These are phyloP conservation scores for Fusarium xyrophilum DNA, from an alignment of 2,329 filamentous ascomycete genomes.

Conservation along the genomic window DNA sequence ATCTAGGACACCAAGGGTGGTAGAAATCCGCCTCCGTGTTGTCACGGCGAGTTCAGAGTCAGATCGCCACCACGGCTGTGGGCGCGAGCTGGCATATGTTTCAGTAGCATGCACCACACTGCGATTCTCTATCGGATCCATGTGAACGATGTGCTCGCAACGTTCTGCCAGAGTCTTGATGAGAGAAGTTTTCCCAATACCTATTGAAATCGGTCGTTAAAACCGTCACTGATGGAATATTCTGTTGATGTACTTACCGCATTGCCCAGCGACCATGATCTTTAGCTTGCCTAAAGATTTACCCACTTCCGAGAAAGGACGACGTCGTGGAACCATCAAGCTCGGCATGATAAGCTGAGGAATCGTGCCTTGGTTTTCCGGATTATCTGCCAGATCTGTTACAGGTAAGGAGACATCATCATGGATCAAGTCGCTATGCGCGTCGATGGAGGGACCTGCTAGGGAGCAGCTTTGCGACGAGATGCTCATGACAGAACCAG, in stretches of 20 bases:
- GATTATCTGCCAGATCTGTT: conserved; percentile 25
- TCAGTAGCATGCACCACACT: conserved; percentile 59
- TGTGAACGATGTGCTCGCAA: conserved; percentile 92
- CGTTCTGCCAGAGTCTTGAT: conserved; percentile 86
- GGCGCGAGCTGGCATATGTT: conserved; percentile 79
- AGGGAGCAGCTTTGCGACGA: conserved; percentile 62
- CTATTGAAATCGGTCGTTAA: conserved; percentile 52
- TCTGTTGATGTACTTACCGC: conserved; percentile 58
- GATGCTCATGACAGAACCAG: conserved; percentile 51
- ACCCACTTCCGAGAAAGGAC: conserved; percentile 88
- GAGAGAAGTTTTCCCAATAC: conserved; percentile 86
- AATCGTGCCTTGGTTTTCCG: conserved; percentile 43
- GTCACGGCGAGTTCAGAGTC: conserved; percentile 69
- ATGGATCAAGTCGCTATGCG: conserved; percentile 38
- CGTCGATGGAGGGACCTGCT: conserved; percentile 51
- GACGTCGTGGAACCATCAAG: conserved; percentile 84
- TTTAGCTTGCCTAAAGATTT: conserved; percentile 86
- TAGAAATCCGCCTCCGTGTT: conserved; percentile 69
- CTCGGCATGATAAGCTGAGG: conserved; percentile 98
- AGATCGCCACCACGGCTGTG: conserved; percentile 90
- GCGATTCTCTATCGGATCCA: conserved; percentile 68
- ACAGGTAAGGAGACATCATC: conserved; percentile 24
- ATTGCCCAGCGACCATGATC: conserved; percentile 82
- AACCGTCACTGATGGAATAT: neutral
- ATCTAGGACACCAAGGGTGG: conserved; percentile 78